Conservation (phyloP, 1,284 basidiomycete species). For the Trichosporon inkin region DNA sequence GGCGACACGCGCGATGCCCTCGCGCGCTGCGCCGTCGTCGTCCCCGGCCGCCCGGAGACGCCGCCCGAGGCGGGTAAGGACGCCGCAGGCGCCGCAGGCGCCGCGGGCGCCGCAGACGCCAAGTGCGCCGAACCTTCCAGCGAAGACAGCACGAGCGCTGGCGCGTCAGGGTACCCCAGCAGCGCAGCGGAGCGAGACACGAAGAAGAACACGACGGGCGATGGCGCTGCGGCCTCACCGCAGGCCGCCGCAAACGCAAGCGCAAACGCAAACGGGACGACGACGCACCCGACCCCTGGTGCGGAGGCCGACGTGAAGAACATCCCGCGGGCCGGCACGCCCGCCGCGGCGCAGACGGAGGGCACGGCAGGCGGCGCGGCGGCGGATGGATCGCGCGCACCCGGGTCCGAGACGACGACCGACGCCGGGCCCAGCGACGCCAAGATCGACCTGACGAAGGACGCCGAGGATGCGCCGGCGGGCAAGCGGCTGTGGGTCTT, state of each 20-base stretch:
- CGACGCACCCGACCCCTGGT: too few relatives aligned
- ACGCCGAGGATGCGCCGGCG: not conserved
- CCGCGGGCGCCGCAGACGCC: not conserved
- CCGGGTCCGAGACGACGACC: not conserved
- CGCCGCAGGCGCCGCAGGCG: not conserved
- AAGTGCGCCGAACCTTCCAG: too few relatives aligned
- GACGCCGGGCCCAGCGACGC: not conserved
- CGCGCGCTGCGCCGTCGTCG: conserved; percentile 16
- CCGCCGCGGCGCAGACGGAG: too few relatives aligned
- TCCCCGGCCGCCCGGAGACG: conserved; percentile 2
- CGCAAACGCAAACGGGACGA: too few relatives aligned
- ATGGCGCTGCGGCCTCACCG: too few relatives aligned
- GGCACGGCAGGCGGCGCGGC: not conserved
- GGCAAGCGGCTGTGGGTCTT: conserved; percentile 23
- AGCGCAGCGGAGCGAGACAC: too few relatives aligned
- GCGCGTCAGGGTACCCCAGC: too few relatives aligned
- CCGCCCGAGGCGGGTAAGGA: not conserved
- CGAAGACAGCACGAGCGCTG: not conserved
- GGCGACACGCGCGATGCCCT: conserved; percentile 4
- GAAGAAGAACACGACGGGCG: not conserved
- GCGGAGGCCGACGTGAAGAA: too few relatives aligned
- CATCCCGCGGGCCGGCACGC: too few relatives aligned
- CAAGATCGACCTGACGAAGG: conserved; percentile 13
- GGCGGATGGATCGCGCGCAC: not conserved
- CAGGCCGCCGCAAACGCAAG: too few relatives aligned